A percentile compares a stretch with the other conserved stretches of the same genome.
These are phyloP conservation scores for Hippophae tibetana DNA, from an alignment of 306 rosid genomes.

Conservation along the genomic window DNA sequence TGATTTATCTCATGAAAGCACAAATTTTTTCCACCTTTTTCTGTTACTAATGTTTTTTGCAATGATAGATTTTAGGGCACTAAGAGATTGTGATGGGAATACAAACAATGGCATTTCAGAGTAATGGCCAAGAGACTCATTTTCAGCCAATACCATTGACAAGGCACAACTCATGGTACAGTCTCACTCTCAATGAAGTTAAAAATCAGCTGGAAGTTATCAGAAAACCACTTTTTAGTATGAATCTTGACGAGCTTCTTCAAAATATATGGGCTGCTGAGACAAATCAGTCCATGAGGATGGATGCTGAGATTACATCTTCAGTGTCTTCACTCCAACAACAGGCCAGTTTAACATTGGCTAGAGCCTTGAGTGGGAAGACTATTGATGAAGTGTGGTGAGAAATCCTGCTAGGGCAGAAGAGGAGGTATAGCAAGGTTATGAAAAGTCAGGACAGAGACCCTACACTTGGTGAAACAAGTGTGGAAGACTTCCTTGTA, in stretches of 20 bases:
- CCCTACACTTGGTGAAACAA: constrained; percentile 53
- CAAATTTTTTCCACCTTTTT: no score
- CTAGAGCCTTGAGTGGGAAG: constrained; percentile 58
- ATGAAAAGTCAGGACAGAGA: constrained; percentile 30
- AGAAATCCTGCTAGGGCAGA: constrained; percentile 68
- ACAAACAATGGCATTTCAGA: constrained; percentile 64
- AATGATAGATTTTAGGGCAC: no score
- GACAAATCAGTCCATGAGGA: constrained; percentile 34
- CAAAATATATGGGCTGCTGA: constrained; percentile 65
- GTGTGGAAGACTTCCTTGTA: constrained; percentile 70
- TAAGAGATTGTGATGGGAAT: constrained; percentile 37
- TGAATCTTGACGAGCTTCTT: constrained; percentile 78
- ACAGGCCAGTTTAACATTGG: constrained; percentile 57
- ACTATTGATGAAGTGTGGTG: constrained; percentile 76
- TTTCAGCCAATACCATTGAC: constrained; percentile 38
- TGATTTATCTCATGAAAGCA: no score
- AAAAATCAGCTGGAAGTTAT: constrained; percentile 37
- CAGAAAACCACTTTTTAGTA: constrained; percentile 54
- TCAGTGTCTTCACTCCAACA: constrained; percentile 38
- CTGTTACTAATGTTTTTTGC: no score
- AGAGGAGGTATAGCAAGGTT: constrained; percentile 30
- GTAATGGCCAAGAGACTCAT: constrained; percentile 52
- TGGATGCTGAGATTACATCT: constrained; percentile 31
- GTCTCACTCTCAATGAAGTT: constrained; percentile 57
- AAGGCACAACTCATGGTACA: constrained; percentile 60